Conservation (phyloP, 164 flowering plant genomes). For the Piper longum region DNA sequence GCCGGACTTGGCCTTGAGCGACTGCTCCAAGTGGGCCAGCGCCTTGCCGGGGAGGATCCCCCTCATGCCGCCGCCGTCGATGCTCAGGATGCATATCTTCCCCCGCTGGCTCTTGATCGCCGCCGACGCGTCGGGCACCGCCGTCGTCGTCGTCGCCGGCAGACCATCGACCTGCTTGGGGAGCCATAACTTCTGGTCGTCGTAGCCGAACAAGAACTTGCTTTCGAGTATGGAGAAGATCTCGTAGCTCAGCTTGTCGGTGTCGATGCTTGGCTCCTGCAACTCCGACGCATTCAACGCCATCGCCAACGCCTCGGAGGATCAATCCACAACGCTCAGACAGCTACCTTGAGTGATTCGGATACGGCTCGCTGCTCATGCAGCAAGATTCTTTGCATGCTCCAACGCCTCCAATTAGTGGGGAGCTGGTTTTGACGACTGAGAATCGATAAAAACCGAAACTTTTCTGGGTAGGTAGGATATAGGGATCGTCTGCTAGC, state of each 20-base stretch:
- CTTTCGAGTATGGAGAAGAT: conserved; percentile 72
- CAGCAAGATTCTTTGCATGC: no score
- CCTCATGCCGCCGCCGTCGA: conserved; percentile 86
- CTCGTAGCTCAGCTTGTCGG: conserved; percentile 75
- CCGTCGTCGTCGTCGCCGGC: neutral
- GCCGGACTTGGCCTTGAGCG: conserved; percentile 57
- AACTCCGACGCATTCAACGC: conserved; percentile 18
- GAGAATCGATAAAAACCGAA: no score
- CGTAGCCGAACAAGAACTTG: conserved; percentile 73
- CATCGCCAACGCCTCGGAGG: no score
- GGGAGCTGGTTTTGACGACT: no score
- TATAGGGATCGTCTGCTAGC: no score
- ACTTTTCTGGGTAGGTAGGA: no score
- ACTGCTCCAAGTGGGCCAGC: conserved; percentile 58
- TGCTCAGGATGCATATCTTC: conserved; percentile 66
- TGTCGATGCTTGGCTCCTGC: conserved; percentile 71
- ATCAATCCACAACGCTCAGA: no score
- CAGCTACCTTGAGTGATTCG: no score
- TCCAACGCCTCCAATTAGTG: no score
- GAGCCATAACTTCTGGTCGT: conserved; percentile 65
- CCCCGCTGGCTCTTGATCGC: conserved; percentile 72
- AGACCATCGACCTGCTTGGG: conserved; percentile 28
- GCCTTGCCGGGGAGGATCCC: conserved; percentile 72
- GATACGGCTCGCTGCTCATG: no score
- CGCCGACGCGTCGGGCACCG: conserved; percentile 5